Base-by-base conservation (phyloP, 306 rosid genomes). In the Gastrolobium villosum region DNA sequence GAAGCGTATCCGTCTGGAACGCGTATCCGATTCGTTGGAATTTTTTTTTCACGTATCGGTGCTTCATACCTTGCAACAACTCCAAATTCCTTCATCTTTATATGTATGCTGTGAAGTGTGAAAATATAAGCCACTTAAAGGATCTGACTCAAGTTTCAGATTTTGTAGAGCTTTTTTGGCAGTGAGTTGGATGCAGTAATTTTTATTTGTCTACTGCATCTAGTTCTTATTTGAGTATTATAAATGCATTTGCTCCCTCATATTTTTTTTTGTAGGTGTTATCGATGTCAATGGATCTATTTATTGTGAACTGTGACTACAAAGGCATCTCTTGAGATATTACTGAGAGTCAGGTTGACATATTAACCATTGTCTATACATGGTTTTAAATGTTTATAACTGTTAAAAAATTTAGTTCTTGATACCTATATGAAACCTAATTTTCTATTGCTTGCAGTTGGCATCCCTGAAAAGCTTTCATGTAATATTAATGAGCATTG, bases 201-300 rank as follows among this genome's bases (percentile, higher is more conserved):
- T 69, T 72, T 50, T 61, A 70, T 74, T 65, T 83, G 10, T 30
- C 43, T 52, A 56, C 75, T 56, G 53, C 71, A 43, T 78, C 80
- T 65, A 30, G 79, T 63, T 81, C 55, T 7, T 48, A 64, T 55
- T 32, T 56, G 44, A 57, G 71, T 65, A 41, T 79, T 55, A 30
- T 78, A 63, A 31, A 63, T 32, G 36, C 44, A 64, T 75, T 75
- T 63, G 6, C 50, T 70, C 57, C 35, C 52, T 46, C 10, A 4
- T 6, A n/a, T 81, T 76, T 71, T 34, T 15, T 66, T 75, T 49
- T 83, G 65, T 76, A 95, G 99, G 99, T 95, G 87, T 93, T 95
- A 95, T 95, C 99, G 99, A 95, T 95, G 99, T 87, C 97, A 67
- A 93, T 95, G 99, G 98, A 95, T 91, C 98, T 95, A 87, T 95